phyloP scores from a whole-genome alignment of 257 asterid genomes.

The Handroanthus guayacan region DNA sequence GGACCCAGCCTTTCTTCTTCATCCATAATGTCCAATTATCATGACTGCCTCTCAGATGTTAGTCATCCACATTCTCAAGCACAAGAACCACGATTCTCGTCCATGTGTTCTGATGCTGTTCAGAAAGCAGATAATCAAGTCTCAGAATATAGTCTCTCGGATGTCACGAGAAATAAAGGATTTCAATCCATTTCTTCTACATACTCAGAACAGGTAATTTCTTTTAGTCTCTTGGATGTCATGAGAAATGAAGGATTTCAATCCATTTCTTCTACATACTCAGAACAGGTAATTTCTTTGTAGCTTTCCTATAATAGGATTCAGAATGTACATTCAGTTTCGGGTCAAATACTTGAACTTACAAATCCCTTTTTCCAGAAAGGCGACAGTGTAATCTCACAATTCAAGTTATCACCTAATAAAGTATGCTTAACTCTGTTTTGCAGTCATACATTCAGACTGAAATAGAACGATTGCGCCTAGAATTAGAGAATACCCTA shows the following conservation, averaged over 20 bases:
- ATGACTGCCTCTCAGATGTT: constrained; percentile 41
- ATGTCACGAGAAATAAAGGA: constrained; percentile 36
- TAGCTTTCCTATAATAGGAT: too few relatives aligned
- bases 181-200: constrained; percentile 43
- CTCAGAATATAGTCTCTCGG: constrained; percentile 42
- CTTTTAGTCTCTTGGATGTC: constrained; percentile 38
- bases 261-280: constrained; percentile 38
- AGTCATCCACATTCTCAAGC: constrained; percentile 44
- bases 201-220: constrained; percentile 58
- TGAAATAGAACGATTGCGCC: constrained; percentile 68
- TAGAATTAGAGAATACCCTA: constrained; percentile 64
- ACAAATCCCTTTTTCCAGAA: constrained; percentile 8
- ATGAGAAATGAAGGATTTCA: constrained; percentile 39
- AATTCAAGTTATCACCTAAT: constrained; percentile 28
- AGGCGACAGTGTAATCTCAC: constrained; percentile 9
- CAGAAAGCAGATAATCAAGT: constrained; percentile 37
- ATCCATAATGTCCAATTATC: constrained; percentile 44
- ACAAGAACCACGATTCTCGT: constrained; percentile 35
- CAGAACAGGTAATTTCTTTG: constrained; percentile 24
- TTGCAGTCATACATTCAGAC: constrained; percentile 57
- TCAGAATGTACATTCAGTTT: constrained; percentile 25
- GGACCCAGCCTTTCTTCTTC: constrained; percentile 48
- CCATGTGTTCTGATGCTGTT: constrained; percentile 33
- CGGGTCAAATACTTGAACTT: constrained; percentile 24
- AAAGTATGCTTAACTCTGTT: constrained; percentile 28